A percentile compares a stretch with the other conserved stretches of the same genome.
Evolutionary conservation across 176 grass and related monocot genomes (phyloP).

Genomic region (Melocanna baccifera): DNA sequence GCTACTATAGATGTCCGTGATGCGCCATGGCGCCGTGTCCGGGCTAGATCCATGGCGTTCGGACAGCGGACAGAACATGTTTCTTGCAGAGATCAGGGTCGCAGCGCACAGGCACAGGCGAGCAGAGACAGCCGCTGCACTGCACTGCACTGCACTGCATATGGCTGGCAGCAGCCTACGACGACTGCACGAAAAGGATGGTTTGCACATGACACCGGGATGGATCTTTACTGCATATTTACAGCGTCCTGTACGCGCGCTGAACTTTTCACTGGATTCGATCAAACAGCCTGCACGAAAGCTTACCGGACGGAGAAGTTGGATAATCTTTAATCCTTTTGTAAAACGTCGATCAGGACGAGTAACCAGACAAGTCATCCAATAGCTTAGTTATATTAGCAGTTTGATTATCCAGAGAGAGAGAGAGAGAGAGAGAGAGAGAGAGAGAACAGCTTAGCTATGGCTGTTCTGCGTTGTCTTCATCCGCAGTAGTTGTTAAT

Average conservation of each 20-base stretch:
- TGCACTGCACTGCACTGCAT: background rate
- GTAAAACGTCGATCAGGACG: background rate
- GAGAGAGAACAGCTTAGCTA: background rate
- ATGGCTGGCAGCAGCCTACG: background rate
- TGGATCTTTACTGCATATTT: background rate
- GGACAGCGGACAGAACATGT: constrained; percentile 28
- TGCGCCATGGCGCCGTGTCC: background rate
- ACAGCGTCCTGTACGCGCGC: background rate
- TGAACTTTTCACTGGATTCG: background rate
- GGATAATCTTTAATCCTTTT: background rate
- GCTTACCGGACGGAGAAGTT: background rate
- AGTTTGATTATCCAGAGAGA: background rate
- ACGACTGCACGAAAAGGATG: background rate
- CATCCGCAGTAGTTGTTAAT: background rate
- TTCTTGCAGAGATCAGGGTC: background rate
- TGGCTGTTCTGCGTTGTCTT: background rate
- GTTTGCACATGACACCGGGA: background rate
- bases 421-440: background rate
- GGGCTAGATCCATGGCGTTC: background rate
- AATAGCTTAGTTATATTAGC: background rate
- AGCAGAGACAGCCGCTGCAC: background rate
- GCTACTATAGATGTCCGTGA: background rate
- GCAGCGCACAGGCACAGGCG: background rate
- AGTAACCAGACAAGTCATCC: background rate
- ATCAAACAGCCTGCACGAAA: no score